A percentile compares a stretch with the other conserved stretches of the same genome.
phyloP scores from a whole-genome alignment of 352 stramenopile genomes.

The Globisporangium solare region DNA sequence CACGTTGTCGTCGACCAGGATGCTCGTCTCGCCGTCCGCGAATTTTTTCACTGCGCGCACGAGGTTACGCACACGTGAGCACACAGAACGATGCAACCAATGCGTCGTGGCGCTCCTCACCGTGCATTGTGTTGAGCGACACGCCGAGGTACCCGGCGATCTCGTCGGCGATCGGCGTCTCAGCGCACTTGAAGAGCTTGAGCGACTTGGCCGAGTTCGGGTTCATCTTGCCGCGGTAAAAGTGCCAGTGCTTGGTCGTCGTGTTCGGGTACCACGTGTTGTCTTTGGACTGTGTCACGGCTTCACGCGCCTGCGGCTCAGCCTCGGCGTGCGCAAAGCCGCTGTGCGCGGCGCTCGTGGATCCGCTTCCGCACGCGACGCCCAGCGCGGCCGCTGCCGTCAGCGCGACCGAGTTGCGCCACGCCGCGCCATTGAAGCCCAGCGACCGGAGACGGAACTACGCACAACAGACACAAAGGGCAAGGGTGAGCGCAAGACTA shows the following conservation, averaged over 20 bases:
- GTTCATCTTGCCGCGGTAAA: constrained; percentile 87
- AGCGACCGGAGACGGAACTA: constrained; percentile 11
- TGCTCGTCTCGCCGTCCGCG: constrained; percentile 80
- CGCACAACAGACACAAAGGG: neutral
- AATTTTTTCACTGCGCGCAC: constrained; percentile 59
- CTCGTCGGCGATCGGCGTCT: constrained; percentile 83
- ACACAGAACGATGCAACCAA: constrained; percentile 12
- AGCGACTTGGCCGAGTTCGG: constrained; percentile 75
- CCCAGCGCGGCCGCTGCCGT: constrained; percentile 32
- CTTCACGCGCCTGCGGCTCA: constrained; percentile 4
- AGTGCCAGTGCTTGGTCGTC: constrained; percentile 86
- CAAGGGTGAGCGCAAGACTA: neutral
- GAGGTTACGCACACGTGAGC: neutral
- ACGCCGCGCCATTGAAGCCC: constrained; percentile 5
- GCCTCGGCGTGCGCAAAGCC: constrained; percentile 9
- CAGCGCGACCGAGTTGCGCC: constrained; percentile 22
- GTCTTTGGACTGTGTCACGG: constrained; percentile 21
- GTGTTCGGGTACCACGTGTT: constrained; percentile 70
- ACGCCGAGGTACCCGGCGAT: constrained; percentile 81
- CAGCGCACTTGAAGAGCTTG: constrained; percentile 87
- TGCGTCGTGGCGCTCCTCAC: too few species aligned
- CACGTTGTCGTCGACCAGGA: constrained; percentile 73
- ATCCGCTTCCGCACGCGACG: constrained; percentile 23
- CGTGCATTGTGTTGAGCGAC: constrained; percentile 74
- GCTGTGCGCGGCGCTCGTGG: constrained; percentile 14